These are phyloP conservation scores for Xerocomellus intermedius DNA, from an alignment of 768 basidiomycete species.

Conservation along the genomic window DNA sequence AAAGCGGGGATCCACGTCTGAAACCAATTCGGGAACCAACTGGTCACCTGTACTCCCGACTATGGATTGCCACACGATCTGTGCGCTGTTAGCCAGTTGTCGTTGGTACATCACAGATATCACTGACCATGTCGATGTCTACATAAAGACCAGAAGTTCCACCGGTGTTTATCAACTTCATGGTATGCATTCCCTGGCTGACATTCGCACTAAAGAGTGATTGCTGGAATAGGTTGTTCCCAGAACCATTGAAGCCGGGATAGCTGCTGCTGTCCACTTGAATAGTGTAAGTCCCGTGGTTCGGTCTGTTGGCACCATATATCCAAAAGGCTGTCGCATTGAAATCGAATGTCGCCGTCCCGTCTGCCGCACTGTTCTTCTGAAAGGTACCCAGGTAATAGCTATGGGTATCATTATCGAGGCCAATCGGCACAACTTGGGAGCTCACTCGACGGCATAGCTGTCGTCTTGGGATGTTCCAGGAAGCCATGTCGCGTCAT, in stretches of 20 bases:
- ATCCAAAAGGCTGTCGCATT: slow-evolving; percentile 48
- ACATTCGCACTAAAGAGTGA: slow-evolving; percentile 38
- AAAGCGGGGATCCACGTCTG: slow-evolving; percentile 40
- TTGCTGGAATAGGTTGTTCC: slow-evolving; percentile 37
- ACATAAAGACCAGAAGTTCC: slow-evolving; percentile 32
- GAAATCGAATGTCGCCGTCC: slow-evolving; percentile 44
- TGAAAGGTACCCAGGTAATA: slow-evolving; percentile 42
- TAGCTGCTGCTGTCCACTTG: slow-evolving; percentile 37
- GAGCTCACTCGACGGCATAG: slow-evolving; percentile 18
- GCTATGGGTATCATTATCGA: slow-evolving; percentile 16
- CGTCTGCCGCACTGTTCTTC: slow-evolving; percentile 31
- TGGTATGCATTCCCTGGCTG: slow-evolving; percentile 35
- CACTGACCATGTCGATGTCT: slow-evolving; percentile 46
- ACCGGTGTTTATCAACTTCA: slow-evolving; percentile 33
- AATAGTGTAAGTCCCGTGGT: slow-evolving; percentile 47
- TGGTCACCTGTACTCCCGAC: slow-evolving; percentile 17
- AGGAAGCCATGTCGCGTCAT: slow-evolving; percentile 24
- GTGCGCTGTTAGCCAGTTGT: not conserved
- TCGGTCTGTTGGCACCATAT: slow-evolving; percentile 48
- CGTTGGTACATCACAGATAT: not conserved
- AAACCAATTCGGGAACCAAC: slow-evolving; percentile 18
- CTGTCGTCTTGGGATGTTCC: slow-evolving; percentile 19
- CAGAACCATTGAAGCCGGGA: slow-evolving; percentile 31
- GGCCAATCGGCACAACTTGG: not conserved
- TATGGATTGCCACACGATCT: slow-evolving; percentile 32